Base-by-base conservation (phyloP, 129 eudicot genomes). In the Helianthus tuberosus region DNA sequence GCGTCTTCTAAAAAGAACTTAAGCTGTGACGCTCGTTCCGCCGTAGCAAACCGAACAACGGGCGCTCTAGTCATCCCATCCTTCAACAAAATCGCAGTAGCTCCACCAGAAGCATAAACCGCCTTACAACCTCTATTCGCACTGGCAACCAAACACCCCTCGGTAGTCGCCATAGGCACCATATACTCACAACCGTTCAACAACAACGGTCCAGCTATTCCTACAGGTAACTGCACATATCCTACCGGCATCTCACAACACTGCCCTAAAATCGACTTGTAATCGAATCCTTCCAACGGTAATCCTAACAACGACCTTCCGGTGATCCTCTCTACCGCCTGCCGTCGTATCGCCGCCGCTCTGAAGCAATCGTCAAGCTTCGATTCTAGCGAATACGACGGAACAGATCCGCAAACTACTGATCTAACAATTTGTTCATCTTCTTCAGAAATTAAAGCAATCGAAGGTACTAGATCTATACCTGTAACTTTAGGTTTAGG, bases 51-150 rank as follows among this genome's bases (percentile, higher is more conserved):
- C 79, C 89, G 66, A 44, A 85, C 89, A 52, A 85, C 86, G 0
- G 89, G 89, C 48, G 89, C 89, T 66, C 89, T 81, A 5, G 86
- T 85, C 86, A 85, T 85, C 69, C 84, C 83, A 59, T 85, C 89
- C 47, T 78, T 85, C 76, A 85, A 74, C 66, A 85, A 48, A 52
- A 81, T 62, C 60, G 84, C 84, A 0, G 86, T 85, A 14, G 89
- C 81, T 14, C 89, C 89, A 46, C 89, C 89, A 9, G 73, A 70
- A 0, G 81, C 80, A 41, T 55, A 81, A 57, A 85, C 77, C 3
- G 89, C 89, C 77, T 85, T 85, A 41, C 89, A 85, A 5, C 89
- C 89, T 48, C 89, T 78, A 29, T 85, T 85, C 7, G 86, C 78
- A 74, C 89, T 85, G 0, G 89, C 89, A 15, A 85, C 86, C 81